A percentile compares a stretch with the other conserved stretches of the same genome.
These are phyloP conservation scores for Alnus rubra DNA, from an alignment of 306 rosid genomes.

Conservation along the genomic window DNA sequence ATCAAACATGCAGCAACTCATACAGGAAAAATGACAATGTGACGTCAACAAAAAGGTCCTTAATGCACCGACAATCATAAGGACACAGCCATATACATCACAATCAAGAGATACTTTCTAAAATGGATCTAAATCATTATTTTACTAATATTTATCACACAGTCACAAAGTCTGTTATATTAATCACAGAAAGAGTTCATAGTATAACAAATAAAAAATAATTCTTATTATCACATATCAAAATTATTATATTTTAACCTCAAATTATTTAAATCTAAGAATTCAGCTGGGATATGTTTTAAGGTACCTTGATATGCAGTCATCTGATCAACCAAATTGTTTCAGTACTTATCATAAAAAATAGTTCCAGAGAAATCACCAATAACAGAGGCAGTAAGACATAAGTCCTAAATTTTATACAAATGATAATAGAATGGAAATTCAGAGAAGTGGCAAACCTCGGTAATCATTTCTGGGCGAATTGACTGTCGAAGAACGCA, in stretches of 20 bases:
- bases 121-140: background rate
- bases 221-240: background rate
- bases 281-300: background rate
- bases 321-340: background rate
- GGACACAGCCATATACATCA: background rate
- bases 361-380: background rate
- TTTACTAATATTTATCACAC: background rate
- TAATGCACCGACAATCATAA: background rate
- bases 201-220: background rate
- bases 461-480: conserved; percentile 96
- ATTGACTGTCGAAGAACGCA: conserved; percentile 93
- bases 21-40: conserved; percentile 1
- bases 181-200: background rate
- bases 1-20: background rate
- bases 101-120: background rate
- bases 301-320: background rate
- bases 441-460: conserved; percentile 51
- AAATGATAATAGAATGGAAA: conserved; percentile 1
- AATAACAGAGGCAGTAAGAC: conserved; percentile 5
- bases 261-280: background rate
- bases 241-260: background rate
- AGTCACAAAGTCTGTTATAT: background rate
- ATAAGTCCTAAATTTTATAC: conserved; percentile 5
- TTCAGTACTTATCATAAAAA: background rate
- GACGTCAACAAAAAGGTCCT: conserved; percentile 3